Percentiles rank a stretch among this genome's conserved stretches.
Conservation (phyloP, 2,329 filamentous ascomycete species). For the Pseudogymnoascus sp. region DNA sequence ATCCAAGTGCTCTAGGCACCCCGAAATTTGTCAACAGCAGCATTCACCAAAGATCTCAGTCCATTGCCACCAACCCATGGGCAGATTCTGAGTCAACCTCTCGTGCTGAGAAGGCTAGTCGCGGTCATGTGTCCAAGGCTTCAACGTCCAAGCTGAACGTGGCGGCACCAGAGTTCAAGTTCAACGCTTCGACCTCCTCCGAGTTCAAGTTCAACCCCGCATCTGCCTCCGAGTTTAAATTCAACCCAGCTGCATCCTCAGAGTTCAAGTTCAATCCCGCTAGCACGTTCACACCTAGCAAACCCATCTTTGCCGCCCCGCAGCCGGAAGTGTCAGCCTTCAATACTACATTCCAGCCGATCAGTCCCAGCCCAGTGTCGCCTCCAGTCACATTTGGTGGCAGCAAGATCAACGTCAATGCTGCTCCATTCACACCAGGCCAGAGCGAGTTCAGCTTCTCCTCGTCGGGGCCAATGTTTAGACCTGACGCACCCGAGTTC, state of each 20-base stretch:
- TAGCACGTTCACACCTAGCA: constrained; percentile 46
- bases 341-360: constrained; percentile 14
- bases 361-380: constrained; percentile 26
- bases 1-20: constrained; percentile 64
- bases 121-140: constrained; percentile 60
- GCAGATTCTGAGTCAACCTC: constrained; percentile 41
- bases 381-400: constrained; percentile 23
- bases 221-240: constrained; percentile 67
- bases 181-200: constrained; percentile 40
- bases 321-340: constrained; percentile 36
- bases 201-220: constrained; percentile 18
- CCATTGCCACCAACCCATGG: constrained; percentile 57
- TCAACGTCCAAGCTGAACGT: constrained; percentile 80
- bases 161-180: constrained; percentile 81
- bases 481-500: constrained; percentile 70
- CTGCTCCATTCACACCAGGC: constrained; percentile 64
- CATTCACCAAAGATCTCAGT: constrained; percentile 48
- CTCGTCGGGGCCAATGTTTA: constrained; percentile 59
- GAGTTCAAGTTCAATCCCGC: constrained; percentile 62
- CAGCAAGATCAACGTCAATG: constrained; percentile 55
- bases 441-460: constrained; percentile 63
- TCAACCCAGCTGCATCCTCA: constrained; percentile 77
- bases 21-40: constrained; percentile 46
- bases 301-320: constrained; percentile 40
- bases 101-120: constrained; percentile 31